A percentile compares a stretch with the other conserved stretches of the same genome.
phyloP scores from a whole-genome alignment of 2,329 filamentous ascomycete species.

The Lasiodiplodia hormozganensis region DNA sequence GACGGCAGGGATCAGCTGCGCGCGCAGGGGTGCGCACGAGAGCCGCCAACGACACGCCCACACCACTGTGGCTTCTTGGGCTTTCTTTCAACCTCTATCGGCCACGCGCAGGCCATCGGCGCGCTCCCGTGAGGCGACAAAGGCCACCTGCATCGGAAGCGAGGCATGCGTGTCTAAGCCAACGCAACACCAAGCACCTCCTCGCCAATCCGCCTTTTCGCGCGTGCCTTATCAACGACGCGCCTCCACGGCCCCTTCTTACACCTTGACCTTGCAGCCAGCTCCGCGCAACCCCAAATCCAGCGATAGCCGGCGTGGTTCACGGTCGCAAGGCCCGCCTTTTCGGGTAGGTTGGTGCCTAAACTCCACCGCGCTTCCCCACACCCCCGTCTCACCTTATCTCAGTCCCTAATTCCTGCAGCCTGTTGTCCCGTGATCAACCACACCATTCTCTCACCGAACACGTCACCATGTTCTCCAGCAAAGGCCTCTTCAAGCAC shows the following conservation, averaged over 20 bases:
- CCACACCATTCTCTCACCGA: neutral
- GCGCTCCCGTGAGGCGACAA: neutral
- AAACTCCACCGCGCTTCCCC: constrained; percentile 5
- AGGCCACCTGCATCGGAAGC: neutral
- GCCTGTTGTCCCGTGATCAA: neutral
- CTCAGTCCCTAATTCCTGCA: constrained; percentile 6
- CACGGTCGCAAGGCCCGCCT: neutral
- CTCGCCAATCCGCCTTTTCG: constrained; percentile 5
- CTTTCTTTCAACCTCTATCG: neutral
- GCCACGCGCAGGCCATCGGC: neutral
- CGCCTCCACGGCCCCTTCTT: neutral
- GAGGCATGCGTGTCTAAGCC: neutral
- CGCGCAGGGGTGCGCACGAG: neutral
- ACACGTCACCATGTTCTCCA: constrained; percentile 57
- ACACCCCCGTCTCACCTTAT: constrained; percentile 15
- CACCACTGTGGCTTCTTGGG: neutral
- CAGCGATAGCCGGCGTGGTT: neutral
- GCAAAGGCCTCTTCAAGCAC: constrained; percentile 61
- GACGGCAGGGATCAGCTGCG: constrained; percentile 5
- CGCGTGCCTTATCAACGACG: constrained; percentile 14
- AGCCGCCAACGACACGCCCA: constrained; percentile 13
- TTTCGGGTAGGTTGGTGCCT: constrained; percentile 5
- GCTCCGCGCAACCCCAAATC: neutral
- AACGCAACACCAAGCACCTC: neutral
- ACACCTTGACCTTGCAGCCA: neutral